Percentiles rank a stretch among this genome's conserved stretches.
phyloP scores from a whole-genome alignment of 2,329 filamentous ascomycete species.

The Fusarium oxysporum region DNA sequence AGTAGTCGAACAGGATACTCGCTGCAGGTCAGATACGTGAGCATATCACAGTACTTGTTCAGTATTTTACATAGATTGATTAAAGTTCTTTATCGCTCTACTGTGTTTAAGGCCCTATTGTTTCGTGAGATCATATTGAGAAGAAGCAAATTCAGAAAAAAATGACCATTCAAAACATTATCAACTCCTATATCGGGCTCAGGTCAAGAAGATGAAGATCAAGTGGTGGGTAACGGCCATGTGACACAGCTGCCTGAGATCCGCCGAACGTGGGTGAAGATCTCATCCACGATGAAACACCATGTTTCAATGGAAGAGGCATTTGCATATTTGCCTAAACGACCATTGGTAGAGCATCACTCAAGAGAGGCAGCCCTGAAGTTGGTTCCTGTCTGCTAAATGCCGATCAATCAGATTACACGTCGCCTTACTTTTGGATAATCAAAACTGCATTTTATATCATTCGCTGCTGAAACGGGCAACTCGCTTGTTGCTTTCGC shows the following conservation, averaged over 20 bases:
- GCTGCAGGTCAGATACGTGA: background rate
- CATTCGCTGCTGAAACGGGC: background rate
- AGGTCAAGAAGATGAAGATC: background rate
- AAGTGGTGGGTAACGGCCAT: background rate
- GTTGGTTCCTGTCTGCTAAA: accelerated
- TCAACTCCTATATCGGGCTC: accelerated
- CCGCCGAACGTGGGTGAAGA: background rate
- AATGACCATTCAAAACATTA: no score
- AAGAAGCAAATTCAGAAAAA: accelerated
- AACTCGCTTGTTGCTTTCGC: background rate
- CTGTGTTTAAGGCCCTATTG: accelerated
- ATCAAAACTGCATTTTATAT: background rate
- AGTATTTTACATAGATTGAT: background rate
- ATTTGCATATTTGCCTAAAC: background rate
- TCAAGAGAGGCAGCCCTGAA: background rate
- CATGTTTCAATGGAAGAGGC: background rate
- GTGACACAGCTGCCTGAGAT: background rate
- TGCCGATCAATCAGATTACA: background rate
- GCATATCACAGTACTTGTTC: background rate
- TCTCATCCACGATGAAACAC: background rate
- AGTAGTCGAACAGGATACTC: conserved; percentile 7
- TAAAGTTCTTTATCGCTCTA: accelerated
- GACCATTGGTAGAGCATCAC: background rate
- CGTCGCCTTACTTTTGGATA: background rate
- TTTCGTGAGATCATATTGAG: accelerated